Percentiles rank a stretch among this genome's conserved stretches.
phyloP scores from a whole-genome alignment of 305 asterid genomes.

The Fraxinus albicans region DNA sequence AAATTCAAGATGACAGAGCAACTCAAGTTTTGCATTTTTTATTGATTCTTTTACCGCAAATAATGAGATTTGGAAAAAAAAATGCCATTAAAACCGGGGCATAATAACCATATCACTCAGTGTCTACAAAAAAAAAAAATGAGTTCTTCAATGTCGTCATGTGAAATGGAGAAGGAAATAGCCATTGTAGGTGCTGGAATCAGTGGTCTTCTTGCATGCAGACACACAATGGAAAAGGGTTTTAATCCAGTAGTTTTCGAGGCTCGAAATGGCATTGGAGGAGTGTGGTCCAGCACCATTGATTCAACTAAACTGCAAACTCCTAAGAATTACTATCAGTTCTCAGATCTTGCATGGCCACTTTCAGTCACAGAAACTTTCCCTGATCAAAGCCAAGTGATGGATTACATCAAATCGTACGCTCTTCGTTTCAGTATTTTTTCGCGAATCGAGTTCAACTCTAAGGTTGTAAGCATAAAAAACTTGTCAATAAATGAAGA shows the following conservation, averaged over 20 bases:
- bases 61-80: too few species aligned
- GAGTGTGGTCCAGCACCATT: slow-evolving; percentile 48
- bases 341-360: slow-evolving; percentile 67
- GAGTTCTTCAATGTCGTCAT: slow-evolving; percentile 4
- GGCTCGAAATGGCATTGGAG: slow-evolving; percentile 37
- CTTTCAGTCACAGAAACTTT: slow-evolving; percentile 34
- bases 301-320: slow-evolving; percentile 55
- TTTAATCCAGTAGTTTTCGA: slow-evolving; percentile 51
- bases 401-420: slow-evolving; percentile 47
- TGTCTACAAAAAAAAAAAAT: neutral
- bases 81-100: too few species aligned
- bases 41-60: too few species aligned
- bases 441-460: slow-evolving; percentile 28
- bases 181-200: slow-evolving; percentile 59
- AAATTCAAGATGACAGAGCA: too few species aligned
- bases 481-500: slow-evolving; percentile 21
- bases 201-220: slow-evolving; percentile 64
- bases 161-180: slow-evolving; percentile 19
- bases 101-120: neutral
- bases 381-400: slow-evolving; percentile 45
- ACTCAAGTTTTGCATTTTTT: too few species aligned
- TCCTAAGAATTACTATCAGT: slow-evolving; percentile 49
- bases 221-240: slow-evolving; percentile 42
- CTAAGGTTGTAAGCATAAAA: slow-evolving; percentile 41
- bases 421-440: slow-evolving; percentile 45